Evolutionary conservation across 2,329 filamentous ascomycete species (phyloP), one percentile per base, ranked within the genome.

Genomic region (Fusarium heterosporum): DNA sequence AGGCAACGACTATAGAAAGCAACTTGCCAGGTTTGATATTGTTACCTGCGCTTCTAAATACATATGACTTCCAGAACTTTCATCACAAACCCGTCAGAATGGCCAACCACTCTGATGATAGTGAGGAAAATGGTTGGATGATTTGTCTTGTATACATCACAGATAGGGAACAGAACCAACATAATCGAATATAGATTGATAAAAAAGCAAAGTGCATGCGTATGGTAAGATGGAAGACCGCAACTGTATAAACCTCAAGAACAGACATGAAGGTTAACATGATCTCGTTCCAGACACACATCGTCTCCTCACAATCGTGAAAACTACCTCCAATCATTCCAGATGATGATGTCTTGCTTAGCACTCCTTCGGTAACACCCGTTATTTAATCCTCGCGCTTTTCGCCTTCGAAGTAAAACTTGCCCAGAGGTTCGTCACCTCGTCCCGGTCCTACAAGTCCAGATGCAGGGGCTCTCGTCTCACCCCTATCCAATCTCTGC

Each of bases 391-490:
- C 64, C 12, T 70, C 66, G 34, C 68, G 66, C 42, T 56, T 71
- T 25, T 73, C 68, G 13, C 83, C 81, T 72, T 90, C 88, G 70
- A 89, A 89, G 66, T 86, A 87, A 69, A 89, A 88, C 64, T 83
- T 84, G 14, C 87, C 87, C 50, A 89, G 70, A 12, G 82, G 74
- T 45, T 83, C 81, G 7, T 77, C 82, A 36, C 78, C 78, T 28
- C 79, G 78, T 10, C 80, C 80, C 1, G 83, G 78, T 38, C 77
- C 84, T 22, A 81, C 80, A 55, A 86, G 68, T 2, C 78, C 77
- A 11, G 75, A 71, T 10, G 74, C 71, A 6, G 77, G 79, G 1
- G 77, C 75, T 38, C 75, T 77, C 12, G 74, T 77, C 63, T 86
- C 83, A 11, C 81, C 83, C 26, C 81, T 81, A 55, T 87, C 85